Conservation (phyloP, 495 filamentous ascomycete species). For the Xylaria palmicola region DNA sequence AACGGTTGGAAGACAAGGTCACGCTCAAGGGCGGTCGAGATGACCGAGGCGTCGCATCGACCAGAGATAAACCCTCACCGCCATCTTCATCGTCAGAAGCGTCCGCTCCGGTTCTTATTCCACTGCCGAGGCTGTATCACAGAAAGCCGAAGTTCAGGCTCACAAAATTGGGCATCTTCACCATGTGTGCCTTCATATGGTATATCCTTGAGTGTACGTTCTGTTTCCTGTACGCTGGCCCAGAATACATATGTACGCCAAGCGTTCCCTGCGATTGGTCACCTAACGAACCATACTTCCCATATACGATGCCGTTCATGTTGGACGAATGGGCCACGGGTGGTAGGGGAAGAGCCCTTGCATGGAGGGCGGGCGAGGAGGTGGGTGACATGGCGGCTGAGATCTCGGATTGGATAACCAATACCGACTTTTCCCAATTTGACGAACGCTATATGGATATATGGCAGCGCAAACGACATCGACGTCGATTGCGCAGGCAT, state of each 20-base stretch:
- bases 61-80: neutral
- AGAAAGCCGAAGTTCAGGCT: conserved; percentile 46
- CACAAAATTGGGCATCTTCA: conserved; percentile 57
- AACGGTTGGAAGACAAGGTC: conserved; percentile 62
- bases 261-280: conserved; percentile 46
- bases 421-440: conserved; percentile 37
- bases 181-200: conserved; percentile 52
- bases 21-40: conserved; percentile 38
- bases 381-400: conserved; percentile 42
- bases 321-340: conserved; percentile 54
- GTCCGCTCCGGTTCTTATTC: conserved; percentile 44
- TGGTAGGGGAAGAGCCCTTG: conserved; percentile 36
- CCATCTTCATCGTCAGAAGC: conserved; percentile 19
- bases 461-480: conserved; percentile 36
- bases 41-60: neutral
- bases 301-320: conserved; percentile 54
- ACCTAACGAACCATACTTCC: conserved; percentile 51
- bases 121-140: conserved; percentile 60
- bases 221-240: conserved; percentile 62
- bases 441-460: conserved; percentile 34
- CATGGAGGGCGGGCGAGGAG: conserved; percentile 31
- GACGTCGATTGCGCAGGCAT: conserved; percentile 42
- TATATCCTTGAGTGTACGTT: conserved; percentile 59
- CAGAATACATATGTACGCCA: conserved; percentile 47
- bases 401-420: conserved; percentile 38